phyloP scores from a whole-genome alignment of 78 protist genomes.

The Diacronema lutheri region DNA sequence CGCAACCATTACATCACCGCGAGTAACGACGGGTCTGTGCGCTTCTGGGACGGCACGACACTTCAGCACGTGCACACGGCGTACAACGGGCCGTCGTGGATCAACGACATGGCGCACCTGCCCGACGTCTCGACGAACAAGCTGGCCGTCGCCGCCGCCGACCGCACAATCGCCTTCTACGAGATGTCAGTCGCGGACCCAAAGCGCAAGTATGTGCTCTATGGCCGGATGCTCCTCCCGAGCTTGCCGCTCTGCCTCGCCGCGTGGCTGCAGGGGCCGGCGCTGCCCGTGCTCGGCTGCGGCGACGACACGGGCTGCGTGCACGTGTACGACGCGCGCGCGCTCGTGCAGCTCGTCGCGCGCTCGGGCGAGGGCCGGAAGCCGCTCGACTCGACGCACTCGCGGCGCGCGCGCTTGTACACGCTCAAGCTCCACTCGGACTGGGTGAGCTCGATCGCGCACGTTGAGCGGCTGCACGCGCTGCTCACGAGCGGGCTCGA shows the following conservation, averaged over 20 bases:
- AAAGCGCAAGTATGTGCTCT: not conserved
- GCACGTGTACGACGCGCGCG: not conserved
- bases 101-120: not conserved
- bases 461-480: not conserved
- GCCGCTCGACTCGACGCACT: too few species aligned
- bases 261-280: not conserved
- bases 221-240: not conserved
- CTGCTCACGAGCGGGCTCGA: not conserved
- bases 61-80: not conserved
- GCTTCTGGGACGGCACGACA: not conserved
- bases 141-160: not conserved
- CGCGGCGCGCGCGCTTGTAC: not conserved
- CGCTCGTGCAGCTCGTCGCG: not conserved
- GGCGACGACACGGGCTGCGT: not conserved
- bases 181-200: not conserved
- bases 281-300: not conserved
- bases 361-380: too few species aligned
- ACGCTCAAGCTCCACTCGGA: not conserved
- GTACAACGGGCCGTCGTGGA: not conserved
- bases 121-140: not conserved
- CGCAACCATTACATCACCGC: not conserved
- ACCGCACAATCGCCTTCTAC: not conserved
- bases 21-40: not conserved
- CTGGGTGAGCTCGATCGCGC: not conserved
- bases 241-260: not conserved